These are phyloP conservation scores for Mucor circinelloides DNA, from an alignment of 371 early-diverging fungal species.

Conservation along the genomic window DNA sequence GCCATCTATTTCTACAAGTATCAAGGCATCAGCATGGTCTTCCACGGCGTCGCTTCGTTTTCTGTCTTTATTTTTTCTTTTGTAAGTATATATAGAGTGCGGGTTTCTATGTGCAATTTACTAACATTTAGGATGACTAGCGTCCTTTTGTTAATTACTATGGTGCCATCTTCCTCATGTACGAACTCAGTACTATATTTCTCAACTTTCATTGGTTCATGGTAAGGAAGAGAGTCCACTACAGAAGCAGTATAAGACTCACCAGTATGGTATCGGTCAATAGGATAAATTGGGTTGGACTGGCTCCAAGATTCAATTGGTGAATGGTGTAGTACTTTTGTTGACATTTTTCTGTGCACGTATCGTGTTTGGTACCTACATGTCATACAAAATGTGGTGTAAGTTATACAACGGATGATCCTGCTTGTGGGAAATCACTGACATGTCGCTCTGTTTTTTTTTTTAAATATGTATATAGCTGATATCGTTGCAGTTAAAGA, in stretches of 20 bases:
- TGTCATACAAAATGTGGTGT: conserved; percentile 68
- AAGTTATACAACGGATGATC: conserved; percentile 22
- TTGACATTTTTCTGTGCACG: conserved; percentile 76
- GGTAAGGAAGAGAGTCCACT: conserved; percentile 31
- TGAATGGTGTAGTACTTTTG: conserved; percentile 81
- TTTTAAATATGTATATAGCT: conserved; percentile 28
- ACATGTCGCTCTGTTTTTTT: neutral
- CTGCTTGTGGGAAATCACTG: neutral
- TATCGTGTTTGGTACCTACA: conserved; percentile 79
- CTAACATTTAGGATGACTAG: conserved; percentile 26
- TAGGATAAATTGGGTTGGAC: conserved; percentile 82
- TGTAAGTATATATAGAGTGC: conserved; percentile 50
- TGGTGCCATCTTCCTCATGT: conserved; percentile 87
- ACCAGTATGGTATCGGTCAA: neutral
- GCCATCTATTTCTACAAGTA: conserved; percentile 70
- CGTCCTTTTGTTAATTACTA: conserved; percentile 87
- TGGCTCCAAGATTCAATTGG: conserved; percentile 73
- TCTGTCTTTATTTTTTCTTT: conserved; percentile 73
- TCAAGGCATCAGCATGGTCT: conserved; percentile 80
- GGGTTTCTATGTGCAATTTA: neutral
- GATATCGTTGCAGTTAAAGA: conserved; percentile 54
- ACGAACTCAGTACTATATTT: conserved; percentile 90
- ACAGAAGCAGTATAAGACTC: neutral
- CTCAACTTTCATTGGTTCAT: conserved; percentile 94
- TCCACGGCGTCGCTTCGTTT: conserved; percentile 84